Percentiles rank a stretch among this genome's conserved stretches.
These are phyloP conservation scores for Eucalyptus regnans DNA, from an alignment of 345 rosid species.

Conservation along the genomic window DNA sequence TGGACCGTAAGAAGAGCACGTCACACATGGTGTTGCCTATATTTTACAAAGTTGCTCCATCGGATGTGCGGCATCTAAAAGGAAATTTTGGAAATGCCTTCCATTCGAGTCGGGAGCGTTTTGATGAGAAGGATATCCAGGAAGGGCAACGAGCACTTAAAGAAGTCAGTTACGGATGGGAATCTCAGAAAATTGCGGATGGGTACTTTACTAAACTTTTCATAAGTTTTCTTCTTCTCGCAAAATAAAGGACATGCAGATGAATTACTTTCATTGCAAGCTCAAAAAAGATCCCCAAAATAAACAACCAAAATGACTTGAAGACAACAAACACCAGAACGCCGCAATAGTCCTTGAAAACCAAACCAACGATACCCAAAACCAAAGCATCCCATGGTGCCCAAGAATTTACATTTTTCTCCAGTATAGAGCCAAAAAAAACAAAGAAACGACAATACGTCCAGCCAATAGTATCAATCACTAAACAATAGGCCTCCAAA, in stretches of 20 bases:
- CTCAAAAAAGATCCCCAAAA: fast-evolving
- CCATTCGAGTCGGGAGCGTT: fast-evolving
- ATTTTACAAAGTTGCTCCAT: not conserved
- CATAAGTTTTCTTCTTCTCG: not conserved
- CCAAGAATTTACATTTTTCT: not conserved
- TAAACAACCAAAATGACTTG: too few relatives aligned
- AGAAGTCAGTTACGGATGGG: fast-evolving
- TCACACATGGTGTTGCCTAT: not conserved
- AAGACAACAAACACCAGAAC: not conserved
- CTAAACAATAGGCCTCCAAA: too few relatives aligned
- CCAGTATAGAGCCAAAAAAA: fast-evolving
- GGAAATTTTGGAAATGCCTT: not conserved
- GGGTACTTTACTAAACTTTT: not conserved
- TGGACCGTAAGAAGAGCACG: fast-evolving
- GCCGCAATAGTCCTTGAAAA: not conserved
- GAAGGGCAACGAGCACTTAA: not conserved
- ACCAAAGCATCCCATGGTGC: not conserved
- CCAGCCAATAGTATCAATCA: fast-evolving
- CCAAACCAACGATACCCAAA: not conserved
- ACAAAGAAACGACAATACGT: too few relatives aligned
- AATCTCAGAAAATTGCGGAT: fast-evolving
- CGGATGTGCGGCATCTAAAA: not conserved
- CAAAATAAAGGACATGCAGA: fast-evolving
- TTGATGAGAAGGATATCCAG: not conserved
- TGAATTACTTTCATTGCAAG: not conserved